phyloP scores from a whole-genome alignment of 176 grass and related monocot genomes.

The Poa pratensis region DNA sequence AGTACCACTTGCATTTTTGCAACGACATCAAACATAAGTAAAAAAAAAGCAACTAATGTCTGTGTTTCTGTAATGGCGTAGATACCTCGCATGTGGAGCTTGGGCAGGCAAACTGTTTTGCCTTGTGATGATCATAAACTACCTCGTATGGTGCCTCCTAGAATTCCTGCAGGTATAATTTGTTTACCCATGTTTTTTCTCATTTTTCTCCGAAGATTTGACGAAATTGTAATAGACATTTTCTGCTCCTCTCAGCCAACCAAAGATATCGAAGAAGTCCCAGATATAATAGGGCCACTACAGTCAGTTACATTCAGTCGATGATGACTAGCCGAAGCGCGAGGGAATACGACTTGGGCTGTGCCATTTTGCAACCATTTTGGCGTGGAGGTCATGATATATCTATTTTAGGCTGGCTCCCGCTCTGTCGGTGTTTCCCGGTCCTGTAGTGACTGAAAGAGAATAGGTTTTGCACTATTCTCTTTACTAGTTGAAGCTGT shows the following conservation, averaged over 20 bases:
- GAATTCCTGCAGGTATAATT: constrained; percentile 74
- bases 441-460: not conserved
- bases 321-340: constrained; percentile 31
- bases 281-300: constrained; percentile 55
- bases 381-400: not conserved
- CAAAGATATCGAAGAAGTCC: constrained; percentile 81
- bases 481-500: too few relatives aligned
- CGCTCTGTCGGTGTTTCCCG: not conserved
- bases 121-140: constrained; percentile 87
- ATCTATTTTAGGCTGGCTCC: not conserved
- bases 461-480: too few relatives aligned
- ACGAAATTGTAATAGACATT: not conserved
- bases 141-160: constrained; percentile 71
- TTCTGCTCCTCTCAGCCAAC: constrained; percentile 53
- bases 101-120: constrained; percentile 92
- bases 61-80: constrained; percentile 40
- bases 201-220: not conserved
- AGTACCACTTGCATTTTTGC: constrained; percentile 18
- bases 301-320: constrained; percentile 27
- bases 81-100: constrained; percentile 78
- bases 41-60: not conserved
- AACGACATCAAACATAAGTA: not conserved
- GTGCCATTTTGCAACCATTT: not conserved
- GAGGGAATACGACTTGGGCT: not conserved
- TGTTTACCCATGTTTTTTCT: not conserved